Evolutionary conservation across 2,329 filamentous ascomycete genomes (phyloP), one percentile per base, ranked within the genome.

Genomic region (Fusarium sp.): DNA sequence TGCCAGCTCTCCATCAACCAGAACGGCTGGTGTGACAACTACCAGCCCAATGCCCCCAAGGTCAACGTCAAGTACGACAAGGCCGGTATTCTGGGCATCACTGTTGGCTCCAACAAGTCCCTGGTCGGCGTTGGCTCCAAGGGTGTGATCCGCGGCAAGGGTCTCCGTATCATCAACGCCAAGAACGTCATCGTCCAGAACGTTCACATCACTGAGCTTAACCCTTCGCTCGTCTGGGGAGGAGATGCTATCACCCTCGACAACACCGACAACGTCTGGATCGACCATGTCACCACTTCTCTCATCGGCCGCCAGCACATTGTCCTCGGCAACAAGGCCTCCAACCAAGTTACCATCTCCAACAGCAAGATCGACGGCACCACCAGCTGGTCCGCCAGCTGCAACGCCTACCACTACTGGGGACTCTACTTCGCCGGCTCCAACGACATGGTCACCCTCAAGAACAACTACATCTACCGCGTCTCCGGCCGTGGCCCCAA

Each of bases 1-100:
- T 87, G 88, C 77, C 87, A 90, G 79, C 69, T 83, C 40, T 85
- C 87, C 65, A 88, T 90, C 75, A 86, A 89, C 79, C 79, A 86
- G 78, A 77, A 88, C 73, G 72, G 81, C 72, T 87, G 85, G 83
- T 89, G 87, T 76, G 78, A 74, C 55, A 88, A 88, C 79, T 86
- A 89, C 75, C 79, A 89, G 76, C 78, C 52, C 44, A 78, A 80
- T 34, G 83, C 85, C 3, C 80, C 83, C 30, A 80, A 79, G 45
- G 80, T 80, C 40, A 77, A 78, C 9, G 83, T 78, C 36, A 79
- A 70, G 6, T 83, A 82, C 62, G 83, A 88, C 77, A 86, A 84
- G 55, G 86, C 86, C 36, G 85, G 80, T 63, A 62, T 79, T 3
- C 71, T 79, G 26, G 83, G 82, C 45, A 86, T 88, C 74, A 81